Evolutionary conservation across 495 filamentous ascomycete genomes (phyloP), one percentile per base, ranked within the genome.

Genomic region (Podospora australis): DNA sequence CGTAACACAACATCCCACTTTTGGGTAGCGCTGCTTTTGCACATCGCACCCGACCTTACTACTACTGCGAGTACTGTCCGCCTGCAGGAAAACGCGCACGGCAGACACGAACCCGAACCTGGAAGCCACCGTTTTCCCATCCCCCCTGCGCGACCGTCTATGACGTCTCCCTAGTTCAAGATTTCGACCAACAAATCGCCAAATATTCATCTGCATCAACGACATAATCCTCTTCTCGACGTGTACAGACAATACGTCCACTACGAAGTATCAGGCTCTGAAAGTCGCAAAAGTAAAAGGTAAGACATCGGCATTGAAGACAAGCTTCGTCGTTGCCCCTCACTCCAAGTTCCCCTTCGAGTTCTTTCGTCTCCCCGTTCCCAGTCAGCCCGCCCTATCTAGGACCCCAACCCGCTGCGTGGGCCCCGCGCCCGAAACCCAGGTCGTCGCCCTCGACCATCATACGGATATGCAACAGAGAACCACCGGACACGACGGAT

Each of bases 361-460:
- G n/a, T n/a, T n/a, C n/a, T n/a, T n/a, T n/a, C n/a, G n/a, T n/a
- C n/a, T n/a, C 40, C 38, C 38, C 16, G 13, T 23, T 16, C 38
- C 40, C 22, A 26, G 40, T 43, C 40, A 43, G 40, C 40, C 40
- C 40, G 40, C 40, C 40, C 23, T n/a, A 23, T 16, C 34, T 16
- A 36, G 11, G 13, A n/a, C 16, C 23, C 40, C 22, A 43, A 23
- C 40, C 40, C 40, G 40, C n/a, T n/a, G n/a, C n/a, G n/a, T n/a
- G n/a, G n/a, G 40, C 40, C 40, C 16, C 40, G 22, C 20, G 40
- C 40, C 40, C 22, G 40, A 43, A 43, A 43, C 32, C n/a, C 40
- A 43, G 40, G 21, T 24, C 40, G 40, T 13, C 40, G 40, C 40
- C 40, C 25, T 43, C 22, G 40, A 24, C 40, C 25, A 43, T 43